These are phyloP conservation scores for Fusarium sp. DNA, from an alignment of 2,329 filamentous ascomycete genomes.

Conservation along the genomic window DNA sequence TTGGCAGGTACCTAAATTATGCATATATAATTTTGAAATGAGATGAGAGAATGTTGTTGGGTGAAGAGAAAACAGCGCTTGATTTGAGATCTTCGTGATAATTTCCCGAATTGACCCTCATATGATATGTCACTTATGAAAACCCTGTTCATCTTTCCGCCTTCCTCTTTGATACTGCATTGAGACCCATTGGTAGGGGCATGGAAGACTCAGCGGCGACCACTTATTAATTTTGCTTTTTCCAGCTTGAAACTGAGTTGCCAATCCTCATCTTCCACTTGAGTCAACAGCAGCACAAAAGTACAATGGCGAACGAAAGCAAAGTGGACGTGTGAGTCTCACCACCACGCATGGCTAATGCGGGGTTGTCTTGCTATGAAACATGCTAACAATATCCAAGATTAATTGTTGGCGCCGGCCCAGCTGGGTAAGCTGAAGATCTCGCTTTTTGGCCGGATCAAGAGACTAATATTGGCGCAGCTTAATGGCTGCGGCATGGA, in stretches of 20 bases:
- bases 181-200: too few species aligned
- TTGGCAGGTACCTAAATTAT: too few species aligned
- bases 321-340: neutral
- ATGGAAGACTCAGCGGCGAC: too few species aligned
- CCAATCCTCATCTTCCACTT: neutral
- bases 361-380: neutral
- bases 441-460: neutral
- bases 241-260: neutral
- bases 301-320: neutral
- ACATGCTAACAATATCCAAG: neutral
- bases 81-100: neutral
- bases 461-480: neutral
- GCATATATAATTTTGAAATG: too few species aligned
- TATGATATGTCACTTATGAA: neutral
- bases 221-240: neutral
- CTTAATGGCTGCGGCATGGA: neutral
- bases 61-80: neutral
- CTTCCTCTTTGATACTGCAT: neutral
- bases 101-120: neutral
- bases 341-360: neutral
- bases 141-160: neutral
- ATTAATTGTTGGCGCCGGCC: neutral
- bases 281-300: too few species aligned
- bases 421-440: neutral
- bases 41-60: neutral